Evolutionary conservation across 2,329 filamentous ascomycete species (phyloP), one percentile per base, ranked within the genome.

Genomic region (Xylariaceae sp.): DNA sequence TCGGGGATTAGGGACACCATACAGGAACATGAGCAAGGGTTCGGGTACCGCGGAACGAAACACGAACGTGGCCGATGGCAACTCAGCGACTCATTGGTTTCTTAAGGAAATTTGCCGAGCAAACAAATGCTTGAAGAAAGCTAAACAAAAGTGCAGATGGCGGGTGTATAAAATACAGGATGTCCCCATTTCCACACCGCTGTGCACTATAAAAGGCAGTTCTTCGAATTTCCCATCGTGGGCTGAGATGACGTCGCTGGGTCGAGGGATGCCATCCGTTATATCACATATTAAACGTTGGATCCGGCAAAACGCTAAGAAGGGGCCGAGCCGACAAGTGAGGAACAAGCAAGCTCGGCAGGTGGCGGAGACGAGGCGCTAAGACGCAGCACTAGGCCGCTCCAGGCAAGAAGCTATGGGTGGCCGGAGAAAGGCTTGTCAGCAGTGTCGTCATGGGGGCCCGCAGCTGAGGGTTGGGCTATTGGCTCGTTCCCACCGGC

Each of bases 391-490:
- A 8, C 47, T 50, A 42, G 20, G 46, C 46, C n/a, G 2, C n/a
- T 21, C 36, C 40, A 27, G 46, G 46, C 24, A 41, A 49, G 27
- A 11, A 50, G 39, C 40, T 51, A 51, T 42, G 26, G 33, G 33
- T 37, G 27, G 37, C 15, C 13, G 5, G 8, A 7, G 6, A 16
- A 20, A 6, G 24, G 33, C 16, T 40, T 27, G 29, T 51, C 32
- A 24, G 30, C 29, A 40, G 24, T 53, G 50, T 53, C 50, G 50
- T 53, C 50, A 53, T 53, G 21, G 21, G 13, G 42, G 32, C 27
- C 50, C 42, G 15, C 26, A 36, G n/a, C n/a, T n/a, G n/a, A n/a
- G n/a, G n/a, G n/a, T n/a, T n/a, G n/a, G n/a, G n/a, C n/a, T n/a
- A n/a, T n/a, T n/a, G n/a, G n/a, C n/a, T n/a, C n/a, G n/a, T n/a